Evolutionary conservation across 169 alveolate species (phyloP).

Genomic region (Besnoitia besnoiti): DNA sequence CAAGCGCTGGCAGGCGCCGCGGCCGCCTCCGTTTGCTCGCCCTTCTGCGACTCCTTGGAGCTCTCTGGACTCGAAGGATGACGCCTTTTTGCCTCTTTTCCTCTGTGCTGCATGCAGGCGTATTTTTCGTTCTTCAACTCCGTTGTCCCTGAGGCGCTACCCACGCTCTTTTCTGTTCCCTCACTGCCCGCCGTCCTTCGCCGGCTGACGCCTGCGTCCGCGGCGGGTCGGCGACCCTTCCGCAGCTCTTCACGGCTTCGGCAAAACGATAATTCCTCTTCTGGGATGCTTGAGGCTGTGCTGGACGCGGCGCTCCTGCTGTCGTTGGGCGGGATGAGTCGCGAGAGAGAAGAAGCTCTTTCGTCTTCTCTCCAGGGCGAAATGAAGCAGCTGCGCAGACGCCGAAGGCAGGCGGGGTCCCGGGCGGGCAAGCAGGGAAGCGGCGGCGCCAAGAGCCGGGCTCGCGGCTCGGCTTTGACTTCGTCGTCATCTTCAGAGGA

Average conservation of each 20-base stretch:
- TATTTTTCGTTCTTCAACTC: conserved; percentile 43
- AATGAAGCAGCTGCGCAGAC: conserved; percentile 4
- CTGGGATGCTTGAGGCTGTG: conserved; percentile 56
- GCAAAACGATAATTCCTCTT: not conserved
- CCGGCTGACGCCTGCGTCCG: conserved; percentile 26
- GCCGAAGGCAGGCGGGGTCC: not conserved
- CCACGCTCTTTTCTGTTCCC: conserved; percentile 54
- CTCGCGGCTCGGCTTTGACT: not conserved
- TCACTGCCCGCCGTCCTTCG: conserved; percentile 43
- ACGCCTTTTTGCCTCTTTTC: not conserved
- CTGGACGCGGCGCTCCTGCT: conserved; percentile 60
- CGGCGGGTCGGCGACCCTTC: not conserved
- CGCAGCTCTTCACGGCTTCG: not conserved
- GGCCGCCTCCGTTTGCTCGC: too few species aligned
- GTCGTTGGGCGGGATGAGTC: conserved; percentile 47
- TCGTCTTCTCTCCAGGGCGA: conserved; percentile 22
- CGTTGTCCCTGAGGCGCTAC: conserved; percentile 58
- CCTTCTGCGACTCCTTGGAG: too few species aligned
- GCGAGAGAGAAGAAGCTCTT: conserved; percentile 53
- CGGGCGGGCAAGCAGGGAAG: not conserved
- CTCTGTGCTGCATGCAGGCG: conserved; percentile 44
- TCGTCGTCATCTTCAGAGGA: conserved; percentile 57
- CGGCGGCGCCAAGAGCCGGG: not conserved
- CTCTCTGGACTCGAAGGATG: too few species aligned
- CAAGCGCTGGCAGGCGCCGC: too few species aligned